Percentiles rank a stretch among this genome's conserved stretches.
phyloP scores from a whole-genome alignment of 108 stramenopile species.

The Skeletonema tropicum region DNA sequence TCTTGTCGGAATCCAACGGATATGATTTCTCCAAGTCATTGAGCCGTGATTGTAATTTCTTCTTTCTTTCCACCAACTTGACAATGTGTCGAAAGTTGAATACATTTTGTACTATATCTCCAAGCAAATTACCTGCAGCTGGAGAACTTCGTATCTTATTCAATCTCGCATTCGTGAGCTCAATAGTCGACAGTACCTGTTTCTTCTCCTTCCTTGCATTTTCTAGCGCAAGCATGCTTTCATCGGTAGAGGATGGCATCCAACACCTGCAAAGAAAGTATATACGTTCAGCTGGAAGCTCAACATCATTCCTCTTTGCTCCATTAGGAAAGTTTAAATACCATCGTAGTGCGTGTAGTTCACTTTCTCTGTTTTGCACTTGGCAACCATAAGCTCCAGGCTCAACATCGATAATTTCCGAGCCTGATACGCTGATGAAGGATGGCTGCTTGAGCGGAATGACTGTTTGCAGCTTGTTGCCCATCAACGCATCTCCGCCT shows the following conservation, averaged over 20 bases:
- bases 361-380: constrained; percentile 23
- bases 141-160: too few relatives aligned
- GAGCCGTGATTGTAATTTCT: too few relatives aligned
- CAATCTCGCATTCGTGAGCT: too few relatives aligned
- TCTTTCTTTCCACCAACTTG: too few relatives aligned
- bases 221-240: too few relatives aligned
- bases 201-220: too few relatives aligned
- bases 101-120: too few relatives aligned
- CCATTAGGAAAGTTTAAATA: constrained; percentile 53
- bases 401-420: constrained; percentile 25
- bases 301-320: constrained; percentile 46
- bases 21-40: too few relatives aligned
- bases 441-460: constrained; percentile 39
- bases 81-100: too few relatives aligned
- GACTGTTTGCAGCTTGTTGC: constrained; percentile 10
- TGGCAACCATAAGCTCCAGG: constrained; percentile 44
- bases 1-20: too few relatives aligned
- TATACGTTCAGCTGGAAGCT: constrained; percentile 45
- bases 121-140: too few relatives aligned
- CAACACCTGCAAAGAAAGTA: constrained; percentile 44
- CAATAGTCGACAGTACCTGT: too few relatives aligned
- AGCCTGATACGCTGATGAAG: constrained; percentile 29
- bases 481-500: constrained; percentile 23
- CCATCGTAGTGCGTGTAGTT: constrained; percentile 38
- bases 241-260: constrained; percentile 2